These are phyloP conservation scores for Ceratobasidium sp. DNA, from an alignment of 1,284 basidiomycete species.

Conservation along the genomic window DNA sequence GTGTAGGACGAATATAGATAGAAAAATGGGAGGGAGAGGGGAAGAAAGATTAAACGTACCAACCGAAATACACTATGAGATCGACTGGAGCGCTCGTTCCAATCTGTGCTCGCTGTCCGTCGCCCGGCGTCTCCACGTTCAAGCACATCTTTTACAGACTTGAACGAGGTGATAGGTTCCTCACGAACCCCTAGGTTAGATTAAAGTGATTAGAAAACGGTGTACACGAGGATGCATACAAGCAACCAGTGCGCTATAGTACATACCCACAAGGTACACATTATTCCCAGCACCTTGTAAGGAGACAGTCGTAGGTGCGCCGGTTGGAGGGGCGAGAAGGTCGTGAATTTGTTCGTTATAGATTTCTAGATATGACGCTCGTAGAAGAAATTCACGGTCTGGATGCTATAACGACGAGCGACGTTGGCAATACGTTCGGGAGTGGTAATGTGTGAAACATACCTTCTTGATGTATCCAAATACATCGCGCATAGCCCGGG, in stretches of 20 bases:
- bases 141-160: constrained; percentile 85
- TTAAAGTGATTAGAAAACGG: background rate
- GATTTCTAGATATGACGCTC: constrained; percentile 95
- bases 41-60: constrained; percentile 57
- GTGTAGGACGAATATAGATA: too few relatives aligned
- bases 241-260: constrained; percentile 44
- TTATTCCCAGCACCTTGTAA: constrained; percentile 62
- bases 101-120: constrained; percentile 94
- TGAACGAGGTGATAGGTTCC: constrained; percentile 91
- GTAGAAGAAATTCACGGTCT: constrained; percentile 89
- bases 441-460: background rate
- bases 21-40: too few relatives aligned
- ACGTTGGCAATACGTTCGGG: constrained; percentile 42
- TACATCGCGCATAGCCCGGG: constrained; percentile 87
- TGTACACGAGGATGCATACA: background rate
- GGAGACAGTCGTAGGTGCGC: constrained; percentile 68
- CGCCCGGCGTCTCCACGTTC: constrained; percentile 87
- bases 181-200: constrained; percentile 72
- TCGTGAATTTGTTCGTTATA: constrained; percentile 96
- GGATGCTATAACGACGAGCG: constrained; percentile 54
- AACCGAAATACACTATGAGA: constrained; percentile 94
- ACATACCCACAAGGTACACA: constrained; percentile 9
- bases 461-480: constrained; percentile 79
- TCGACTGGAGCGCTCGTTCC: constrained; percentile 93
- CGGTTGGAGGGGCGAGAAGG: constrained; percentile 78